These are phyloP conservation scores for Leccinum fibrillosum DNA, from an alignment of 768 basidiomycete species.

Conservation along the genomic window DNA sequence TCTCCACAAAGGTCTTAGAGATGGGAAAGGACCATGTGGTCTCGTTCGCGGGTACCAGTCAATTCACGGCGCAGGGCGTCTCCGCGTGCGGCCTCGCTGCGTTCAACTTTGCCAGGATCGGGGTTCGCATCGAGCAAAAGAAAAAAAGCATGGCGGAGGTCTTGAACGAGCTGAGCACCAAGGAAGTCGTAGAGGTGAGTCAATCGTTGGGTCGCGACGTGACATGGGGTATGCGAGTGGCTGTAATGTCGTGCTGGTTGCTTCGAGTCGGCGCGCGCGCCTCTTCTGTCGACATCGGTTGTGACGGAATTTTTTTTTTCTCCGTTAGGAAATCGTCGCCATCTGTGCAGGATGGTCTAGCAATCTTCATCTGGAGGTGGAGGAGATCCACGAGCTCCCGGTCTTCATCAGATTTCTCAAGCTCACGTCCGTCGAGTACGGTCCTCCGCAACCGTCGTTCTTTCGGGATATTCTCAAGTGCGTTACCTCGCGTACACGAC, in stretches of 20 bases:
- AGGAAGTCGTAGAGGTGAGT: constrained; percentile 26
- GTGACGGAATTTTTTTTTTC: neutral
- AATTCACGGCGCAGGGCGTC: constrained; percentile 44
- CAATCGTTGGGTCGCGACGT: neutral
- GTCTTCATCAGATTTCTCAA: constrained; percentile 44
- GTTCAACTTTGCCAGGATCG: constrained; percentile 57
- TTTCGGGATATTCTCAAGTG: constrained; percentile 34
- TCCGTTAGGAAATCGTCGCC: constrained; percentile 48
- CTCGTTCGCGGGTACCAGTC: constrained; percentile 51
- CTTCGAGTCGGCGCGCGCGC: neutral
- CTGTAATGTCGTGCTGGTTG: neutral
- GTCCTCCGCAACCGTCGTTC: constrained; percentile 33
- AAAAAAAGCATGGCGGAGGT: constrained; percentile 8
- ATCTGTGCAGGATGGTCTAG: constrained; percentile 58
- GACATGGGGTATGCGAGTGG: neutral
- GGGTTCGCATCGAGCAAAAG: constrained; percentile 32
- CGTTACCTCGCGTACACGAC: constrained; percentile 1
- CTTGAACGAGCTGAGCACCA: constrained; percentile 22
- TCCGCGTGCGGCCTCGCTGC: constrained; percentile 68
- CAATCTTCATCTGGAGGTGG: constrained; percentile 53
- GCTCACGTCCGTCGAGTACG: constrained; percentile 35
- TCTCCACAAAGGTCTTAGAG: constrained; percentile 16
- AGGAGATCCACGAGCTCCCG: constrained; percentile 47
- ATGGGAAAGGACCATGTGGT: constrained; percentile 37
- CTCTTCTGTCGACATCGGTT: neutral